Conservation (phyloP, 306 rosid species). For the Inga leiocalycina region DNA sequence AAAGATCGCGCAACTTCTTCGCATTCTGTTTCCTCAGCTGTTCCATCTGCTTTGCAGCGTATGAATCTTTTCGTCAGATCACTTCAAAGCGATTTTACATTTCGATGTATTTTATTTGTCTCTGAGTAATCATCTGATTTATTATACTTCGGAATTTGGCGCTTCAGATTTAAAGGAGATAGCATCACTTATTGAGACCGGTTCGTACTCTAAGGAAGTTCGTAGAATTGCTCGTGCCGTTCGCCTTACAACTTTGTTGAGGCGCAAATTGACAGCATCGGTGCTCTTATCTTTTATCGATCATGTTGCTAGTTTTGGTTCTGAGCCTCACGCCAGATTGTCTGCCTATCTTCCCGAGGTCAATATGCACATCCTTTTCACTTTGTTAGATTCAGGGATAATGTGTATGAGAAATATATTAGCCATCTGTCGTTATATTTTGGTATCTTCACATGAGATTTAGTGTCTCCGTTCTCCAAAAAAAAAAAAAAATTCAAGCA, state of each 20-base stretch:
- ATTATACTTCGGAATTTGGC: background rate
- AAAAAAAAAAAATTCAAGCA: background rate
- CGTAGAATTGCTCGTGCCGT: slow-evolving; percentile 67
- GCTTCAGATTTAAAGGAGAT: slow-evolving; percentile 73
- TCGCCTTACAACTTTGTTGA: slow-evolving; percentile 66
- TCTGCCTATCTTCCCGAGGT: slow-evolving; percentile 73
- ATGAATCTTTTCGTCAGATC: background rate
- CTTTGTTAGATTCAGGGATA: background rate
- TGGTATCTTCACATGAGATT: background rate
- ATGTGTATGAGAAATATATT: background rate
- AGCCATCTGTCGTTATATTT: background rate
- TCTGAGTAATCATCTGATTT: background rate
- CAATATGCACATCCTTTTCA: background rate
- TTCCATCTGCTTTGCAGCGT: slow-evolving; percentile 35
- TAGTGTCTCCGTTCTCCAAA: background rate
- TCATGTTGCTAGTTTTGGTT: slow-evolving; percentile 53
- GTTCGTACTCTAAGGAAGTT: slow-evolving; percentile 72
- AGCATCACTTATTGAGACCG: slow-evolving; percentile 63
- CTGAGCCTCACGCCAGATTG: slow-evolving; percentile 59
- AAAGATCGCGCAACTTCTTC: slow-evolving; percentile 29
- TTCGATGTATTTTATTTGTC: background rate
- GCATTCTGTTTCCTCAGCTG: slow-evolving; percentile 27
- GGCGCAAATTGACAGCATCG: slow-evolving; percentile 60
- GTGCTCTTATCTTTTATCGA: slow-evolving; percentile 57
- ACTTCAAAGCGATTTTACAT: background rate